Conservation (phyloP, 805 yeast genomes). For the Candida arabinofermentans region DNA sequence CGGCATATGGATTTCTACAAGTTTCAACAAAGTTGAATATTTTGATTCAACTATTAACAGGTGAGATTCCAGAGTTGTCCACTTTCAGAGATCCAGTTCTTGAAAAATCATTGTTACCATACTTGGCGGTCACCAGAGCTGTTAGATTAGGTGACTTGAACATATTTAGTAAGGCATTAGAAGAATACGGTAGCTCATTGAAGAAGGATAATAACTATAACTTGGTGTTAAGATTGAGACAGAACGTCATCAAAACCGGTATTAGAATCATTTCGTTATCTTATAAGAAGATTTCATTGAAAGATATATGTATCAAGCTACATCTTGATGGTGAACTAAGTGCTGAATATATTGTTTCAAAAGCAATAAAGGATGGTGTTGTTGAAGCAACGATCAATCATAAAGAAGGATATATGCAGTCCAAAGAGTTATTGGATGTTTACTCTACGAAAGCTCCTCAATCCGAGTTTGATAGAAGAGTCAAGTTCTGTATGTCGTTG, state of each 20-base stretch:
- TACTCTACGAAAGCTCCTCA: constrained; percentile 89
- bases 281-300: constrained; percentile 84
- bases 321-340: constrained; percentile 91
- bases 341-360: constrained; percentile 95
- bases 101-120: constrained; percentile 67
- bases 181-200: constrained; percentile 56
- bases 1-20: constrained; percentile 84
- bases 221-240: constrained; percentile 83
- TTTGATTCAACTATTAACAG: constrained; percentile 87
- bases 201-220: constrained; percentile 78
- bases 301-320: constrained; percentile 89
- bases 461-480: constrained; percentile 85
- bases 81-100: constrained; percentile 64
- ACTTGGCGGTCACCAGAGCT: constrained; percentile 82
- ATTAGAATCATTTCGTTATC: constrained; percentile 88
- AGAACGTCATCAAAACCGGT: constrained; percentile 97
- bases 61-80: constrained; percentile 91
- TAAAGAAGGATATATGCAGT: constrained; percentile 86
- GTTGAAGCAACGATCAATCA: constrained; percentile 93
- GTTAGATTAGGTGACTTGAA: constrained; percentile 89
- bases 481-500: constrained; percentile 81
- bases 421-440: constrained; percentile 79
- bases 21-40: constrained; percentile 85
- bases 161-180: constrained; percentile 68
- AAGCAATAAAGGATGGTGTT: constrained; percentile 95